Percentiles rank a stretch among this genome's conserved stretches.
These are phyloP conservation scores for Lathyrus oleraceus DNA, from an alignment of 306 rosid genomes.

Conservation along the genomic window DNA sequence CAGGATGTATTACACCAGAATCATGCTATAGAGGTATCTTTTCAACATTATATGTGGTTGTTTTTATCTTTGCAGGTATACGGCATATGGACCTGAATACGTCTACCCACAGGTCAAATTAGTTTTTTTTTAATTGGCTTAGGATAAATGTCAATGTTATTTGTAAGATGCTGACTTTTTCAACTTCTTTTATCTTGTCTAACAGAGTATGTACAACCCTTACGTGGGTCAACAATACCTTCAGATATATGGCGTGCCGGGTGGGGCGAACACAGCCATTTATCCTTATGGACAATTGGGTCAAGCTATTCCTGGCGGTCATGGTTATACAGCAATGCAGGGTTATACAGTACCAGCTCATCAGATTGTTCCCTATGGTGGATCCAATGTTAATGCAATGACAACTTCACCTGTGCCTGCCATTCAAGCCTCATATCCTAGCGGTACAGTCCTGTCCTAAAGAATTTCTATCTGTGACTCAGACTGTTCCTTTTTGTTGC, in stretches of 20 bases:
- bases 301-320: constrained; percentile 76
- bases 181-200: constrained; percentile 26
- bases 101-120: constrained; percentile 69
- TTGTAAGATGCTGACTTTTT: constrained; percentile 40
- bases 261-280: constrained; percentile 57
- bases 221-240: constrained; percentile 81
- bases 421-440: constrained; percentile 78
- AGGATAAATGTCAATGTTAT: constrained; percentile 18
- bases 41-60: constrained; percentile 42
- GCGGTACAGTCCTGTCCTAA: constrained; percentile 54
- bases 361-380: constrained; percentile 81
- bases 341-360: constrained; percentile 82
- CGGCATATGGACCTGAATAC: constrained; percentile 86
- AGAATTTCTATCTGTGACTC: constrained; percentile 3
- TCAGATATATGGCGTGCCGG: constrained; percentile 87
- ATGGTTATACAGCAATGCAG: constrained; percentile 70
- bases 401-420: constrained; percentile 77
- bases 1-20: constrained; percentile 43
- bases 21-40: constrained; percentile 45
- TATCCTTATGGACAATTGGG: constrained; percentile 87
- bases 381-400: constrained; percentile 68
- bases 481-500: constrained; percentile 15
- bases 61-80: constrained; percentile 71
- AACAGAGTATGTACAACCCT: constrained; percentile 68
- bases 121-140: constrained; percentile 26